Evolutionary conservation across 805 yeast species (phyloP).

Genomic region (Saturnispora halmiae): DNA sequence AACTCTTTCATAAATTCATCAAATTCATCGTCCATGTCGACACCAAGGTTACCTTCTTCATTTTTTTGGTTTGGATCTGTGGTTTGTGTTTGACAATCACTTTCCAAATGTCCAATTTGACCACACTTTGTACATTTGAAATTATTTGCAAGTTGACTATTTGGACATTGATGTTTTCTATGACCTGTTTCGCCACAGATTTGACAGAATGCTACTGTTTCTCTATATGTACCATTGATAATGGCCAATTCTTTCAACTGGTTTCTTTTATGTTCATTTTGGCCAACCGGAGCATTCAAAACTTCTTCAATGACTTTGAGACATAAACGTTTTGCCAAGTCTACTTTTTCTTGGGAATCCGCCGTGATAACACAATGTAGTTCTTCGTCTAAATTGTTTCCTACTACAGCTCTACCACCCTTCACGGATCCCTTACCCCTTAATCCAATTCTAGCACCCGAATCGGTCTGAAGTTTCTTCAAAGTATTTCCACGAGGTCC

Average conservation of each 20-base stretch:
- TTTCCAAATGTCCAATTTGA: slow-evolving; percentile 72
- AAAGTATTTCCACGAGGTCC: slow-evolving; percentile 96
- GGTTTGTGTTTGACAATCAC: slow-evolving; percentile 55
- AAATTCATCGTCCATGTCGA: slow-evolving; percentile 38
- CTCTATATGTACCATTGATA: slow-evolving; percentile 87
- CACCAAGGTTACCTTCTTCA: slow-evolving; percentile 15
- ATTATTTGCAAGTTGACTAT: slow-evolving; percentile 39
- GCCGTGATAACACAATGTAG: slow-evolving; percentile 83
- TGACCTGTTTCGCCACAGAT: slow-evolving; percentile 63
- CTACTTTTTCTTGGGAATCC: slow-evolving; percentile 68
- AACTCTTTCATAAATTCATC: slow-evolving; percentile 44
- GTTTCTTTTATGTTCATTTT: slow-evolving; percentile 81
- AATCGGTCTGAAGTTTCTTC: slow-evolving; percentile 66
- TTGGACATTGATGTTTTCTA: slow-evolving; percentile 56
- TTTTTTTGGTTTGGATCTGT: slow-evolving; percentile 18
- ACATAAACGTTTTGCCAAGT: slow-evolving; percentile 64
- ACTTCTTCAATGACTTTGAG: slow-evolving; percentile 75
- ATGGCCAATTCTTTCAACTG: slow-evolving; percentile 90
- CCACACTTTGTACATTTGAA: slow-evolving; percentile 77
- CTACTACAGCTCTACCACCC: slow-evolving; percentile 47
- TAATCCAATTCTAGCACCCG: slow-evolving; percentile 85
- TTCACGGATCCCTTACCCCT: slow-evolving; percentile 95
- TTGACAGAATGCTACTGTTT: slow-evolving; percentile 53
- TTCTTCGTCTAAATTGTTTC: slow-evolving; percentile 63
- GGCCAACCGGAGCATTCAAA: slow-evolving; percentile 83